These are phyloP conservation scores for Candida palmyrensis DNA, from an alignment of 805 yeast species.

Conservation along the genomic window DNA sequence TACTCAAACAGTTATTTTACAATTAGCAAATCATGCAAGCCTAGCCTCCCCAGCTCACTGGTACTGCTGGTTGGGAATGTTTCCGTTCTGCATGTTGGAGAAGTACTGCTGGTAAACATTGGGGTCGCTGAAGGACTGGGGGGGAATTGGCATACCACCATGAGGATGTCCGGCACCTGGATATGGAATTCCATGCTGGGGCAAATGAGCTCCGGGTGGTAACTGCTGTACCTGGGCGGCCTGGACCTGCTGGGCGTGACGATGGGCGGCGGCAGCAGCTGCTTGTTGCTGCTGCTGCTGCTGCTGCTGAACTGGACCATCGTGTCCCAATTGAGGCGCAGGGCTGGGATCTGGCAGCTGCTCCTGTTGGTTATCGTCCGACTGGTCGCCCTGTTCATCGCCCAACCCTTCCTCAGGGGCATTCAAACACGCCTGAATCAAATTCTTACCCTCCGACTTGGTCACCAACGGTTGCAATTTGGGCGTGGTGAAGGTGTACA, in stretches of 20 bases:
- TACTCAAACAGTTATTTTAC: too few species aligned
- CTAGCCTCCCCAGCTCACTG: constrained; percentile 31
- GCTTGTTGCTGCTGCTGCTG: constrained; percentile 15
- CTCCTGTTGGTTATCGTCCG: constrained; percentile 43
- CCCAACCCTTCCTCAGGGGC: constrained; percentile 87
- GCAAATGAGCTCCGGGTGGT: constrained; percentile 37
- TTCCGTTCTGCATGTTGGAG: constrained; percentile 47
- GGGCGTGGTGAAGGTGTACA: constrained; percentile 98
- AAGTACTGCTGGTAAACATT: constrained; percentile 64
- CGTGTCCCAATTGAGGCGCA: constrained; percentile 17
- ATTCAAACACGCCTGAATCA: constrained; percentile 93
- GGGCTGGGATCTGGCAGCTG: constrained; percentile 35
- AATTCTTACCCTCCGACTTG: constrained; percentile 93
- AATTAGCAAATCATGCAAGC: too few species aligned
- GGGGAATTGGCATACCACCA: constrained; percentile 36
- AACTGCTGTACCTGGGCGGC: constrained; percentile 21
- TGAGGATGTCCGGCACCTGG: constrained; percentile 38
- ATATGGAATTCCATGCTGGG: constrained; percentile 40
- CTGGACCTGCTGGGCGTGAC: constrained; percentile 7
- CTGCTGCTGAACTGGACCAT: constrained; percentile 21
- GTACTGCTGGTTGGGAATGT: constrained; percentile 46
- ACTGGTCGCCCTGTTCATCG: constrained; percentile 54
- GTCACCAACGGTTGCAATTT: constrained; percentile 97
- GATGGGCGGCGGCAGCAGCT: constrained; percentile 7
- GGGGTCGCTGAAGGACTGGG: constrained; percentile 45